These are phyloP conservation scores for Piloderma croceum DNA, from an alignment of 768 basidiomycete species.

Conservation along the genomic window DNA sequence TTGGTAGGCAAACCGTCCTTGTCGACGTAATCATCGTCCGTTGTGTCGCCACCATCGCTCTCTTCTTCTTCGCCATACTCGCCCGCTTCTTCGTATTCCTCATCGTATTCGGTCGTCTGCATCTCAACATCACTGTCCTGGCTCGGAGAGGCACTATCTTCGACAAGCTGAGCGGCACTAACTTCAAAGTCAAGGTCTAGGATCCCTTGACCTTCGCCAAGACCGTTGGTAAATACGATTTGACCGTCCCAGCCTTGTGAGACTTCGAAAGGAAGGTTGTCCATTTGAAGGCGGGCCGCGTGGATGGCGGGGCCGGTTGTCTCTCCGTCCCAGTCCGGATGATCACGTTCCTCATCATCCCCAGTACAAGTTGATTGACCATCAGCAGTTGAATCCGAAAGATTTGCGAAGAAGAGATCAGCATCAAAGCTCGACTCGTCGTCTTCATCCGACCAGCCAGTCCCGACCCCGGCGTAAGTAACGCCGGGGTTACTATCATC, in stretches of 20 bases:
- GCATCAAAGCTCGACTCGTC: conserved; percentile 77
- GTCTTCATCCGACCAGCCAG: conserved; percentile 68
- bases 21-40: conserved; percentile 81
- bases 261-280: conserved; percentile 56
- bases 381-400: conserved; percentile 51
- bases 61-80: conserved; percentile 37
- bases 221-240: conserved; percentile 64
- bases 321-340: conserved; percentile 35
- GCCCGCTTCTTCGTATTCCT: conserved; percentile 36
- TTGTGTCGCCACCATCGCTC: conserved; percentile 61
- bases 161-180: conserved; percentile 47
- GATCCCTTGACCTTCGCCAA: conserved; percentile 41
- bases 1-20: conserved; percentile 66
- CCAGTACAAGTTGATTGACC: conserved; percentile 23
- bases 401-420: conserved; percentile 77
- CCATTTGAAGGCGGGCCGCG: conserved; percentile 20
- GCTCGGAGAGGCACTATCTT: conserved; percentile 42
- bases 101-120: conserved; percentile 31
- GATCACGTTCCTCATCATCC: conserved; percentile 44
- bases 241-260: conserved; percentile 73
- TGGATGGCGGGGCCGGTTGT: conserved; percentile 16
- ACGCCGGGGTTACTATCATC: conserved; percentile 30
- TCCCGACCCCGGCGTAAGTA: conserved; percentile 59
- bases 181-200: conserved; percentile 70
- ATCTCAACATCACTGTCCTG: conserved; percentile 49